Conservation (phyloP, 2,329 filamentous ascomycete species). For the Eurotiales sp. region DNA sequence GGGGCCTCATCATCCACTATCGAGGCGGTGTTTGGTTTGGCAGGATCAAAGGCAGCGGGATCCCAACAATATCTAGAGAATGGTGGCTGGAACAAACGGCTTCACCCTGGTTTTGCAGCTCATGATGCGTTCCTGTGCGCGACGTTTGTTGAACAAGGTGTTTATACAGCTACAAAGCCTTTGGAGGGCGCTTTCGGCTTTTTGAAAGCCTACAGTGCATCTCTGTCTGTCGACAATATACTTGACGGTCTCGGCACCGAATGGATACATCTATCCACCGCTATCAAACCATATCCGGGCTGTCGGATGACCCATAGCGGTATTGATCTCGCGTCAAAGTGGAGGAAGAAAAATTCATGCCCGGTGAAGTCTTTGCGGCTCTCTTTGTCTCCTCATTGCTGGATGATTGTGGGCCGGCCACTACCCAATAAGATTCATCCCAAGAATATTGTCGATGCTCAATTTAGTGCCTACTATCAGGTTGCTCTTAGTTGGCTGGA, state of each 20-base stretch:
- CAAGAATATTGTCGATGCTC: conserved; percentile 32
- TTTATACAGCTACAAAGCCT: conserved; percentile 12
- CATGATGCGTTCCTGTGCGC: conserved; percentile 38
- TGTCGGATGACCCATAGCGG: background rate
- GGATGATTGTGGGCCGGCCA: conserved; percentile 27
- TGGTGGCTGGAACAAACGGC: conserved; percentile 36
- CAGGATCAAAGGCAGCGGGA: conserved; percentile 35
- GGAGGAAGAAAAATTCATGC: background rate
- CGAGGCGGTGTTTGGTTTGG: conserved; percentile 35
- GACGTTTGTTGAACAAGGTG: conserved; percentile 31
- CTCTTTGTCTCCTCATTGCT: background rate
- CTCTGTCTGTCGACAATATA: background rate
- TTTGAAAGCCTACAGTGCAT: background rate
- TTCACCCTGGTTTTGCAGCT: conserved; percentile 38
- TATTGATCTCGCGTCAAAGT: background rate
- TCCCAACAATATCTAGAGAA: conserved; percentile 40
- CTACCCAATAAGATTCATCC: conserved; percentile 34
- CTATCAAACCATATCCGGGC: conserved; percentile 3
- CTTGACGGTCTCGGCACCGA: background rate
- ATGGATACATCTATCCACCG: background rate
- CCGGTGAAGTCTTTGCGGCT: background rate
- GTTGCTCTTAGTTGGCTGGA: conserved; percentile 21
- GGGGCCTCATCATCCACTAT: conserved; percentile 21
- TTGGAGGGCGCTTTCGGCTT: background rate
- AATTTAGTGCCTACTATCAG: conserved; percentile 34